Conservation (phyloP, 345 rosid genomes). For the Carallia brachiata region DNA sequence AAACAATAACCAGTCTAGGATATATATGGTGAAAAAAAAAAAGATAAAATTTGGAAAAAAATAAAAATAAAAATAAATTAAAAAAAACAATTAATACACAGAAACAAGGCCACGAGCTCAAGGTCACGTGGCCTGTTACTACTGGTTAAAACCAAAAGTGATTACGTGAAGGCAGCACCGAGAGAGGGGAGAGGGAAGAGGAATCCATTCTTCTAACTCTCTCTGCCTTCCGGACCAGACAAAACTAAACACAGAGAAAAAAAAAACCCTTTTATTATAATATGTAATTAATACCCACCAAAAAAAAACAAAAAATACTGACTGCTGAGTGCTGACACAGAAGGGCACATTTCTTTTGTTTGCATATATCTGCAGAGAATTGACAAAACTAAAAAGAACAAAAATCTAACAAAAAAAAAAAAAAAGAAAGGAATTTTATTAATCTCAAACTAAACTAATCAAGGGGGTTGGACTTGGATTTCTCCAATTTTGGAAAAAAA, state of each 20-base stretch:
- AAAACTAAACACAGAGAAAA: slow-evolving; percentile 14
- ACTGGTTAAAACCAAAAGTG: slow-evolving; percentile 25
- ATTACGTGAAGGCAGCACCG: slow-evolving; percentile 20
- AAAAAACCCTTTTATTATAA: not conserved
- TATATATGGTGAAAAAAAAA: not conserved
- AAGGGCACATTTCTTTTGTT: too few species aligned
- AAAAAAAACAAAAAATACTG: too few species aligned
- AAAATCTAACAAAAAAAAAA: not conserved
- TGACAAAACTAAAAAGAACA: too few species aligned
- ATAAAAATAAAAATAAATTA: not conserved
- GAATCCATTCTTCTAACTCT: slow-evolving; percentile 3
- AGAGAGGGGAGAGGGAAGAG: slow-evolving; percentile 1
- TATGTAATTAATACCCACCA: slow-evolving; percentile 1
- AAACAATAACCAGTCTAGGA: not conserved
- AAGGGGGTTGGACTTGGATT: slow-evolving; percentile 1
- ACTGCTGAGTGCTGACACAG: too few species aligned
- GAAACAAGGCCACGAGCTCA: slow-evolving; percentile 18
- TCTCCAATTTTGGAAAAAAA: not conserved
- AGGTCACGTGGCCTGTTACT: slow-evolving; percentile 29
- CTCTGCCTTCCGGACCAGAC: slow-evolving; percentile 14
- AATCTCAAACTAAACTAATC: not conserved
- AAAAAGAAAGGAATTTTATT: not conserved
- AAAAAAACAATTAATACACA: not conserved
- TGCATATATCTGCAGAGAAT: too few species aligned
- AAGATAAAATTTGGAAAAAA: not conserved